Evolutionary conservation across 2,329 filamentous ascomycete species (phyloP), one percentile per base, ranked within the genome.

Genomic region (Talaromyces funiculosus): DNA sequence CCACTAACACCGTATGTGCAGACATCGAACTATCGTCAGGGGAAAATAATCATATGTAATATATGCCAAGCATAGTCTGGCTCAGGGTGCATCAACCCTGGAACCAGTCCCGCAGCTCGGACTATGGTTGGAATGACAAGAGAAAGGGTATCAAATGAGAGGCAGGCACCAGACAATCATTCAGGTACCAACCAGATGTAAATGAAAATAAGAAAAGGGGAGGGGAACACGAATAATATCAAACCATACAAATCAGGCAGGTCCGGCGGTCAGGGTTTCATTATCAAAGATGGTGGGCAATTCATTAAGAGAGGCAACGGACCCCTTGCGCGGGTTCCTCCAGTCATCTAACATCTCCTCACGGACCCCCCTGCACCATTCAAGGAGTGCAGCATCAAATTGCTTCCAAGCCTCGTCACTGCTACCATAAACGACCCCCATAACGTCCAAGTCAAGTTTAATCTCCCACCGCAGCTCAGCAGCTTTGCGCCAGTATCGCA

Each of bases 401-500:
- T 87, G 84, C 56, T 83, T 79, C 92, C 92, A 97, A 57, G 85
- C 81, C 1, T 82, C 82, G 54, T 84, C 81, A 62, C 82, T 77
- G 35, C 73, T 87, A 69, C 87, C 88, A 70, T 92, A 89, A 22
- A 96, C 92, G 7, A 97, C 84, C 29, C 88, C 91, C 75, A 95
- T 87, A 22, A 93, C 90, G 69, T 97, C 91, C 58, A 96, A 82
- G 64, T 88, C 85, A 56, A 97, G 80, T 66, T 89, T 84, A 40
- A 92, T 84, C 75, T 97, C 94, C 87, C 93, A 99, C 59, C 94
- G 86, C 61, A 97, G 81, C 77, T 99, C 92, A 7, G 92, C 92
- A 1, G 93, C 94, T 78, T 99, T 99, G 75, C 90, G 84, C 93
- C 94, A 99, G 80, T 89, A 99, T 42, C 92, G 86, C 63, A 99